Base-by-base conservation (phyloP, 2,329 filamentous ascomycete genomes). In the Ophiobolus disseminans region DNA sequence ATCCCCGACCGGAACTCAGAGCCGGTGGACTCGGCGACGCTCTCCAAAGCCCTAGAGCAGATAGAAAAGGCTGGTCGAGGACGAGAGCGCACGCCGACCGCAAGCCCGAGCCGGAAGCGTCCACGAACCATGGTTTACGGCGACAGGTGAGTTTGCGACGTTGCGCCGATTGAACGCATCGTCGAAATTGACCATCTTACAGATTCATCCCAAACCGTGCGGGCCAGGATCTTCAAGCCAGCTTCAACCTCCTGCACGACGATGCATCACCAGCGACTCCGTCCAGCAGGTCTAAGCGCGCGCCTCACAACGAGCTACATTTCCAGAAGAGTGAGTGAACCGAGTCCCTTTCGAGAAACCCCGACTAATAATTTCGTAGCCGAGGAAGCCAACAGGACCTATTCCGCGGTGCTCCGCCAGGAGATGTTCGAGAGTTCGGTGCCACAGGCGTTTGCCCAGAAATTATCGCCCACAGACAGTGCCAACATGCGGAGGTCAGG, bases 151-250 rank as follows among this genome's bases (percentile, higher is more conserved):
- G 57, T 53, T 41, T 34, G 28, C 34, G 23, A 21, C n/a, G 20
- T 16, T 20, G 20, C 14, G n/a, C 9, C 22, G 19, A 22, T 11
- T 5, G 2, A 3, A n/a, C 9, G 8, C 13, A 7, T 8, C 17
- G 6, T 19, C n/a, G n/a, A n/a, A 9, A 14, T 54, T 55, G 17
- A 59, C 37, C 9, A 11, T 11, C 7, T 2, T 17, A 3, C 69
- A 96, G 94, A 65, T 99, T 99, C 71, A 97, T 99, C 60, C 94
- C 94, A 21, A 95, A 94, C 63, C 85, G 94, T 32, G 88, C 92
- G 57, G 94, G 93, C 5, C 91, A 96, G 73, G 94, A 99, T 73
- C 79, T 97, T 19, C 89, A 93, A 70, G 91, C 93, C 43, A 95
- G 91, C 73, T 97, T 94, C 75, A 96, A 87, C 69, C 78, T 97